Evolutionary conservation across 2,329 filamentous ascomycete species (phyloP), one percentile per base, ranked within the genome.

Genomic region (Penicillium crustosum): DNA sequence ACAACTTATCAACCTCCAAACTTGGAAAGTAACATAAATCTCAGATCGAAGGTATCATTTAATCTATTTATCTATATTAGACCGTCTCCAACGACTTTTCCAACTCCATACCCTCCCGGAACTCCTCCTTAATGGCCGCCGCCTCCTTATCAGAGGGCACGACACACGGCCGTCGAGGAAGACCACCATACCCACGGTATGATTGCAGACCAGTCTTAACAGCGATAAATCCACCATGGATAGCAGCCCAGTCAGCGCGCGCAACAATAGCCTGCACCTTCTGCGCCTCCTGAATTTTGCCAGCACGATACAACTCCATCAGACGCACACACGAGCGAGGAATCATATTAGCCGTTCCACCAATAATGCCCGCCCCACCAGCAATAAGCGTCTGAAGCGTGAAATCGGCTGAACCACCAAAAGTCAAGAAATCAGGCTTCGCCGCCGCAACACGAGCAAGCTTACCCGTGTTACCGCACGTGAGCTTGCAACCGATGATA

Each of bases 331-430:
- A 93, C 7, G 89, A 81, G 79, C 93, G 92, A 50, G 91, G 91
- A 75, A 93, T 86, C 57, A 95, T 86, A 70, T 95, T 96, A 60
- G 90, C 91, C 42, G 89, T 87, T 21, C 91, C 91, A 17, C 90
- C 90, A 68, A 95, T 94, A 75, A 94, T 91, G 33, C 91, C 91
- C 55, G 86, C 89, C 43, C 91, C 91, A 48, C 91, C 91, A 48
- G 86, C 89, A 60, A 88, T 82, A 5, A 93, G 82, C 1, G 90
- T 93, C 77, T 93, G 91, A 29, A 90, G 81, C 0, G 90, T 92
- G 75, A 95, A 95, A 76, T 95, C 91, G 70, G 89, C 91, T 73
- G 94, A 90, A 63, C 91, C 91, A 45, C 91, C 91, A 70, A 94
- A 92, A 21, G 90, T 91, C 84, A 94, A 89, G 80, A 93, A 95